Evolutionary conservation across 257 asterid species (phyloP).

Genomic region (Solanum sitiens): DNA sequence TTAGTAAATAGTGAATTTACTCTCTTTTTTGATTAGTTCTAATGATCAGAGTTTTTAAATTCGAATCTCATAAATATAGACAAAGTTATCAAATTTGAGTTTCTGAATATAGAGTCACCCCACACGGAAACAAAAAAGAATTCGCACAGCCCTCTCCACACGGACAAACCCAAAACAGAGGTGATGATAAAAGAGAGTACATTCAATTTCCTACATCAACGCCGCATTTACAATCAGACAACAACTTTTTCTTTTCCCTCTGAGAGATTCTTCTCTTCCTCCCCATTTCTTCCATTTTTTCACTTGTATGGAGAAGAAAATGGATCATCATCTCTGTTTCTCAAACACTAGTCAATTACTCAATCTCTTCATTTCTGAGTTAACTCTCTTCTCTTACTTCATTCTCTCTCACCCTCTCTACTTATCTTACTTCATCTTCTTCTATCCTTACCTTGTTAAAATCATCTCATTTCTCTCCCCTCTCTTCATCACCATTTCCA

Average conservation of each 20-base stretch:
- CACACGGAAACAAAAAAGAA: too few relatives aligned
- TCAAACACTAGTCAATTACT: constrained; percentile 15
- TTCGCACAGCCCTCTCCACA: neutral
- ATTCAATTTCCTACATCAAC: constrained; percentile 46
- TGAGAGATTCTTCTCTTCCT: constrained; percentile 5
- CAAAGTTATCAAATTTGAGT: too few relatives aligned
- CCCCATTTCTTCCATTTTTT: constrained; percentile 6
- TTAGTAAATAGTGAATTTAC: neutral
- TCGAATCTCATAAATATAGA: rapidly evolving
- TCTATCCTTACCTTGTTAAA: constrained; percentile 47
- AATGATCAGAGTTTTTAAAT: too few relatives aligned
- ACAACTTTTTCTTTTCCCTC: neutral
- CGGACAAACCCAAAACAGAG: neutral
- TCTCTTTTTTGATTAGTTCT: neutral
- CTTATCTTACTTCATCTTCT: constrained; percentile 51
- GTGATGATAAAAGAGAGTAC: neutral
- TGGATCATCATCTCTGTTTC: constrained; percentile 33
- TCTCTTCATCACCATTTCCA: constrained; percentile 52
- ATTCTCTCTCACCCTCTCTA: constrained; percentile 56
- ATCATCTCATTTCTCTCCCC: constrained; percentile 60
- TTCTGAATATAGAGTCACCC: too few relatives aligned
- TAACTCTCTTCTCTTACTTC: constrained; percentile 18
- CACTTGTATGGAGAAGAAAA: neutral
- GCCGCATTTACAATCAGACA: constrained; percentile 41
- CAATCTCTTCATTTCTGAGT: constrained; percentile 26